Percentiles rank a stretch among this genome's conserved stretches.
Evolutionary conservation across 2,329 filamentous ascomycete species (phyloP).

Genomic region (Pseudogymnoascus sp.): DNA sequence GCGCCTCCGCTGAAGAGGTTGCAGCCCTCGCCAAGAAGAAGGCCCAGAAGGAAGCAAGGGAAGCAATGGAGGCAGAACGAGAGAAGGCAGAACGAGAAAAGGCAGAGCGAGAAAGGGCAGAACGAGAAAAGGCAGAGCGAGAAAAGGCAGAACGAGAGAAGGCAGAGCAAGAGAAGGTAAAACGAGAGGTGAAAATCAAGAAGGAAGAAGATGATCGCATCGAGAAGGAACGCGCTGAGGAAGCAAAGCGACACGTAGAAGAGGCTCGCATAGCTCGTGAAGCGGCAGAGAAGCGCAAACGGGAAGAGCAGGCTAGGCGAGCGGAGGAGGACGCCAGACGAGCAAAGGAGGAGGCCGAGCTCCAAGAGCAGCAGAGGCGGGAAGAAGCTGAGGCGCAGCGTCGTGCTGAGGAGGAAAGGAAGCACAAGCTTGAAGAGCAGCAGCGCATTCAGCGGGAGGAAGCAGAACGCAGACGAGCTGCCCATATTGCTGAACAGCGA

Average conservation of each 20-base stretch:
- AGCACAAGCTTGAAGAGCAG: slow-evolving; percentile 40
- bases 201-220: slow-evolving; percentile 20
- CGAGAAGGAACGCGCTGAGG: slow-evolving; percentile 30
- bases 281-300: slow-evolving; percentile 27
- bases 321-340: slow-evolving; percentile 22
- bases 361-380: slow-evolving; percentile 41
- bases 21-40: slow-evolving; percentile 26
- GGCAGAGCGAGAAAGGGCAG: slow-evolving; percentile 24
- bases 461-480: slow-evolving; percentile 38
- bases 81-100: slow-evolving; percentile 26
- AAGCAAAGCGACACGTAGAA: slow-evolving; percentile 19
- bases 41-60: slow-evolving; percentile 29
- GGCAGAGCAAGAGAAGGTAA: slow-evolving; percentile 23
- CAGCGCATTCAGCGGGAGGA: slow-evolving; percentile 39
- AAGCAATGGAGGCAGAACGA: slow-evolving; percentile 21
- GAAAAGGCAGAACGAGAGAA: slow-evolving; percentile 23
- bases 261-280: slow-evolving; percentile 8
- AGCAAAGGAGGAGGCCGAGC: slow-evolving; percentile 30
- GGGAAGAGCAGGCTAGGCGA: slow-evolving; percentile 11
- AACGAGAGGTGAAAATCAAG: slow-evolving; percentile 19
- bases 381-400: slow-evolving; percentile 43
- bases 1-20: neutral
- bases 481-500: slow-evolving; percentile 45
- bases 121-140: slow-evolving; percentile 29
- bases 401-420: slow-evolving; percentile 46